Evolutionary conservation across 2,329 filamentous ascomycete species (phyloP).

Genomic region (Berkeleyomyces rouxiae): DNA sequence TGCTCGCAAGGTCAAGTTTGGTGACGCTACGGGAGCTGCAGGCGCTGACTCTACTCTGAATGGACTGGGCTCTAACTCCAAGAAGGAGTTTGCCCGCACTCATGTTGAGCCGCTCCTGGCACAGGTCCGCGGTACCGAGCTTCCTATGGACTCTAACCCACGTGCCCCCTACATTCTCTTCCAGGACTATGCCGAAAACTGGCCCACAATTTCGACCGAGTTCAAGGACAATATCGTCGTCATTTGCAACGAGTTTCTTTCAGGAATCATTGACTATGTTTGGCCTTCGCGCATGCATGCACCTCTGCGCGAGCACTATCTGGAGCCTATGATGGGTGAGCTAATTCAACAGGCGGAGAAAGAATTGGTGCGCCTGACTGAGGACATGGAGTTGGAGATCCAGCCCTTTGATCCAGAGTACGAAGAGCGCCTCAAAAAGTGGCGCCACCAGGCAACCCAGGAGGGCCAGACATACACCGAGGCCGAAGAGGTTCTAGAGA

Average conservation of each 20-base stretch:
- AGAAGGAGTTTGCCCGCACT: slow-evolving; percentile 30
- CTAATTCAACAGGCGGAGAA: slow-evolving; percentile 30
- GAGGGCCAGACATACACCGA: slow-evolving; percentile 32
- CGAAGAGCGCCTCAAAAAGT: slow-evolving; percentile 31
- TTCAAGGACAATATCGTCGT: slow-evolving; percentile 38
- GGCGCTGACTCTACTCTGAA: slow-evolving; percentile 17
- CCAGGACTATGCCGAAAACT: slow-evolving; percentile 35
- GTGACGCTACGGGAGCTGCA: slow-evolving; percentile 13
- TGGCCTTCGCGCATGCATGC: slow-evolving; percentile 36
- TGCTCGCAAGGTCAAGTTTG: slow-evolving; percentile 32
- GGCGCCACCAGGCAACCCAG: slow-evolving; percentile 27
- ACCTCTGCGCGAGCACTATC: slow-evolving; percentile 31
- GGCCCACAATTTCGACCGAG: slow-evolving; percentile 34
- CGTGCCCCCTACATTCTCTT: slow-evolving; percentile 37
- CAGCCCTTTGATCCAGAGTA: slow-evolving; percentile 38
- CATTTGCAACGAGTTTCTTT: slow-evolving; percentile 37
- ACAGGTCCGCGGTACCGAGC: slow-evolving; percentile 35
- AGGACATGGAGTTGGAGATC: slow-evolving; percentile 36
- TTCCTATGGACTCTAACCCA: slow-evolving; percentile 36
- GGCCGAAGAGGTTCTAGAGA: slow-evolving; percentile 36
- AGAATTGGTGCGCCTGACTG: slow-evolving; percentile 29
- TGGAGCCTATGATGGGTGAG: slow-evolving; percentile 32
- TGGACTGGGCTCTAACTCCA: slow-evolving; percentile 23
- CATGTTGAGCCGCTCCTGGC: slow-evolving; percentile 33
- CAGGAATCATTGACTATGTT: slow-evolving; percentile 32